Evolutionary conservation across 106 monocot species (phyloP).

Genomic region (Acanthochlamys bracteata): DNA sequence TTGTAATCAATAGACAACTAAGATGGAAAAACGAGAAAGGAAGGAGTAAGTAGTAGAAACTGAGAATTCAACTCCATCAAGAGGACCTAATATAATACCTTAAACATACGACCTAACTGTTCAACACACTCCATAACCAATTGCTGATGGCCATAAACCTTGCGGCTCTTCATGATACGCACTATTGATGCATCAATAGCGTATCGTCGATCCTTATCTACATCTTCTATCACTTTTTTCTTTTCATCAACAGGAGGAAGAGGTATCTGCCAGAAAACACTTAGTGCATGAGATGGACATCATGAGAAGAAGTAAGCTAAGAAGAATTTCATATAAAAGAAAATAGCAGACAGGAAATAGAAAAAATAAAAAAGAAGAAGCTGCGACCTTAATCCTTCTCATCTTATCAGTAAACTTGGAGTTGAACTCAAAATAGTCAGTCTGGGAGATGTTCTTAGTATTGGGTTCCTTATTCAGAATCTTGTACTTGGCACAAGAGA

Average conservation of each 20-base stretch:
- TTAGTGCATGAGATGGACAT: no score
- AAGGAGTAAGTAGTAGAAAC: no score
- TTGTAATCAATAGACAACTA: no score
- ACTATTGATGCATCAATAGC: slow-evolving; percentile 11
- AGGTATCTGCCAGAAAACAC: slow-evolving; percentile 2
- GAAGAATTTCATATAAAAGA: background rate
- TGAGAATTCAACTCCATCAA: no score
- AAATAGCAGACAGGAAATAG: background rate
- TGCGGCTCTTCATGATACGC: slow-evolving; percentile 37
- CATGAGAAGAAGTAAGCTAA: background rate
- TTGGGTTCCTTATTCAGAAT: slow-evolving; percentile 81
- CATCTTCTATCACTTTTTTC: background rate
- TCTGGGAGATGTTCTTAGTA: slow-evolving; percentile 54
- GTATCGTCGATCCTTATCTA: background rate
- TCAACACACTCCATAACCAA: slow-evolving; percentile 77
- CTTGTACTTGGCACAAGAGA: slow-evolving; percentile 83
- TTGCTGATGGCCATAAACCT: slow-evolving; percentile 69
- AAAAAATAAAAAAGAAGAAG: background rate
- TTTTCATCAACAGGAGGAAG: slow-evolving; percentile 7
- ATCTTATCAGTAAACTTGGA: slow-evolving; percentile 87
- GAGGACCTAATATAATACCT: slow-evolving; percentile 19
- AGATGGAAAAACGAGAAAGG: no score
- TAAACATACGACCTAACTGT: slow-evolving; percentile 71
- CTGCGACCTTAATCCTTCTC: slow-evolving; percentile 77
- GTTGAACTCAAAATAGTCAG: slow-evolving; percentile 81